Evolutionary conservation across 768 basidiomycete species (phyloP).

Genomic region (Boletellus ananas): DNA sequence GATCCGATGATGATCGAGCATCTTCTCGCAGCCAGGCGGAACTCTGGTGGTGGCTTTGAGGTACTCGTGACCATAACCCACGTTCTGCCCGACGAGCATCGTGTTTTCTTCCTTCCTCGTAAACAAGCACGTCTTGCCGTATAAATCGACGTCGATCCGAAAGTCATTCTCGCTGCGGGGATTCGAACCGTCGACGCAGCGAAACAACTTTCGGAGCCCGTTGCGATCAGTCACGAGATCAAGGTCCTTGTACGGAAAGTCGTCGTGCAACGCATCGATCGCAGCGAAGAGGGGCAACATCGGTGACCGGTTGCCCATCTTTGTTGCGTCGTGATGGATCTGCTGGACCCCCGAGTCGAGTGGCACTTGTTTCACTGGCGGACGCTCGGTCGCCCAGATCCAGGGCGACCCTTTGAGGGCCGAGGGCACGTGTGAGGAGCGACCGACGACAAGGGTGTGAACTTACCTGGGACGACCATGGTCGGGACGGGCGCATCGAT

Average conservation of each 20-base stretch:
- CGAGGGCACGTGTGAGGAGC: background rate
- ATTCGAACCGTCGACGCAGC: constrained; percentile 38
- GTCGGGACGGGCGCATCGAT: constrained; percentile 39
- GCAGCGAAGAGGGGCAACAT: constrained; percentile 59
- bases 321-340: constrained; percentile 57
- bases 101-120: constrained; percentile 49
- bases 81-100: constrained; percentile 20
- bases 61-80: constrained; percentile 58
- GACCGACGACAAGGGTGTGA: background rate
- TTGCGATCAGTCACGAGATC: constrained; percentile 62
- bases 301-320: constrained; percentile 34
- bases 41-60: constrained; percentile 51
- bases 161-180: constrained; percentile 39
- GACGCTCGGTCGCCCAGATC: constrained; percentile 48
- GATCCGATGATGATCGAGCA: constrained; percentile 59
- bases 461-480: constrained; percentile 50
- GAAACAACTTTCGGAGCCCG: constrained; percentile 56
- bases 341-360: constrained; percentile 49
- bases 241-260: constrained; percentile 33
- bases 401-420: constrained; percentile 52
- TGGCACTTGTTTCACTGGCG: constrained; percentile 49
- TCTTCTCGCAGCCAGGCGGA: constrained; percentile 46
- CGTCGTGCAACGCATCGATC: constrained; percentile 40
- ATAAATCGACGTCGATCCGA: constrained; percentile 66
- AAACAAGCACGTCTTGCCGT: constrained; percentile 57